These are phyloP conservation scores for Lasiodiplodia sp. DNA, from an alignment of 2,329 filamentous ascomycete species.

Conservation along the genomic window DNA sequence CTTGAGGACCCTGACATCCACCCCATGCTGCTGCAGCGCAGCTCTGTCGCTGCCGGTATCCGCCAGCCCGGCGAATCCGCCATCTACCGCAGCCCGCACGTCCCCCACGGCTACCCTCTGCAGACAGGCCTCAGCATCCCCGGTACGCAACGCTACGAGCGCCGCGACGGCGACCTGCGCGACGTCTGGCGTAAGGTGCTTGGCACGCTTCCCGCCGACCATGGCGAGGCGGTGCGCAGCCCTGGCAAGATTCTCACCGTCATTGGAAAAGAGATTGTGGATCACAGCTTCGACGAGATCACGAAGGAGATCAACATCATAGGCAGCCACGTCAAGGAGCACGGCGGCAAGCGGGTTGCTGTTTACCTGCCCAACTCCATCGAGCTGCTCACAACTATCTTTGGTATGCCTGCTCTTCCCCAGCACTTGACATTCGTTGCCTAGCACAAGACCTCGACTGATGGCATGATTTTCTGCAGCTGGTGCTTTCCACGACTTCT, in stretches of 20 bases:
- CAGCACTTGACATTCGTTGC: not conserved
- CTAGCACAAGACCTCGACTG: not conserved
- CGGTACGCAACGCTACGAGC: constrained; percentile 67
- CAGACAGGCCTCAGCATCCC: constrained; percentile 28
- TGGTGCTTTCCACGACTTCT: constrained; percentile 87
- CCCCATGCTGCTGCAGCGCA: constrained; percentile 86
- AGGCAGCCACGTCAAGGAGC: constrained; percentile 76
- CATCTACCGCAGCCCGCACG: constrained; percentile 81
- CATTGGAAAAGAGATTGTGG: constrained; percentile 75
- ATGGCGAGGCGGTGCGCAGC: constrained; percentile 66
- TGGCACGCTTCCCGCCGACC: constrained; percentile 68
- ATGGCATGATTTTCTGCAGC: constrained; percentile 55
- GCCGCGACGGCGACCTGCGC: constrained; percentile 86
- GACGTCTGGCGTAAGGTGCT: constrained; percentile 86
- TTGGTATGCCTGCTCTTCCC: constrained; percentile 57
- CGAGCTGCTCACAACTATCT: constrained; percentile 81
- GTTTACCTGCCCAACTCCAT: constrained; percentile 93
- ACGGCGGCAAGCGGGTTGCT: constrained; percentile 75
- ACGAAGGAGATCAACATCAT: constrained; percentile 88
- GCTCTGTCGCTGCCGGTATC: constrained; percentile 79
- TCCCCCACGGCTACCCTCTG: constrained; percentile 74
- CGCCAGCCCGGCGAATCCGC: constrained; percentile 86
- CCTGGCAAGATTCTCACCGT: constrained; percentile 80
- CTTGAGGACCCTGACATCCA: constrained; percentile 84
- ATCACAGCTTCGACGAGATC: constrained; percentile 74